phyloP scores from a whole-genome alignment of 83 land plant species.

The Picea engelmannii region DNA sequence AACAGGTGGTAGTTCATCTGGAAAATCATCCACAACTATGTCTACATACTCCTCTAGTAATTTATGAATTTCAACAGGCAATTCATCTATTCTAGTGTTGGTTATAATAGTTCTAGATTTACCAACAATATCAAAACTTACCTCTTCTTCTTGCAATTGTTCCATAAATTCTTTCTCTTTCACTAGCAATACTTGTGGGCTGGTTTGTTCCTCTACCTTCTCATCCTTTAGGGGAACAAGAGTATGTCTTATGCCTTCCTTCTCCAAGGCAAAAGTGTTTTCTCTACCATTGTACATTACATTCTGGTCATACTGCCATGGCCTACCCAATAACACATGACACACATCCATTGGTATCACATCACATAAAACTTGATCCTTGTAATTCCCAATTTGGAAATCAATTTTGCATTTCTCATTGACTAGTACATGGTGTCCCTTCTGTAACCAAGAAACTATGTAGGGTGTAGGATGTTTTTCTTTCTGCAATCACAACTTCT shows the following conservation, averaged over 20 bases:
- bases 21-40: no score
- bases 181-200: no score
- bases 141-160: no score
- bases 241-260: no score
- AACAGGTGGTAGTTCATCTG: neutral
- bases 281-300: neutral
- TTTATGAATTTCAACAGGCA: neutral
- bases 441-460: neutral
- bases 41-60: no score
- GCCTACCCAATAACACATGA: neutral
- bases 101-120: no score
- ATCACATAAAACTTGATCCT: neutral
- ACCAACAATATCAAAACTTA: no score
- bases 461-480: neutral
- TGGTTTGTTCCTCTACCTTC: no score
- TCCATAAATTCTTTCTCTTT: no score
- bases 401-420: neutral
- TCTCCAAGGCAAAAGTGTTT: no score
- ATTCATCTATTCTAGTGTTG: neutral
- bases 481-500: neutral
- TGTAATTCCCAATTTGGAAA: neutral
- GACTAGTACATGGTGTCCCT: neutral
- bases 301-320: neutral
- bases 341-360: neutral
- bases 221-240: no score